Percentiles rank a stretch among this genome's conserved stretches.
phyloP scores from a whole-genome alignment of 768 basidiomycete genomes.

The Leccinum boreale region DNA sequence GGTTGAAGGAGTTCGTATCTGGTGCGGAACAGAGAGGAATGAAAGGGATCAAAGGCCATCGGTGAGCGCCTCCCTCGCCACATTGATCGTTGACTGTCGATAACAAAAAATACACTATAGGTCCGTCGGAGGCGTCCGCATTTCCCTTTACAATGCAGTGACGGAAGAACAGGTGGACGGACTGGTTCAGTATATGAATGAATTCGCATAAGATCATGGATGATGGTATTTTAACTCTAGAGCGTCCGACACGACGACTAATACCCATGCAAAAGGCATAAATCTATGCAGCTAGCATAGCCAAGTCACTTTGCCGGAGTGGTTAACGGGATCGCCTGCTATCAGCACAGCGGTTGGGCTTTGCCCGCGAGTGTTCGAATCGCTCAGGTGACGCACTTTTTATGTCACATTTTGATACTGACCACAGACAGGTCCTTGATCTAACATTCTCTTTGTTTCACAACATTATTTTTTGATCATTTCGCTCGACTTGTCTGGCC shows the following conservation, averaged over 20 bases:
- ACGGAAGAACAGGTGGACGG: slow-evolving; percentile 68
- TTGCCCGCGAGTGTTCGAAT: slow-evolving; percentile 63
- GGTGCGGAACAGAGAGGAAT: slow-evolving; percentile 80
- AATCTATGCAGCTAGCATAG: accelerated
- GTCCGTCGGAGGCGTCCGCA: slow-evolving; percentile 69
- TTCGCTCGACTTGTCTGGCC: neutral
- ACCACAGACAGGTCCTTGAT: neutral
- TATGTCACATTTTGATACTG: neutral
- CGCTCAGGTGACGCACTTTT: slow-evolving; percentile 54
- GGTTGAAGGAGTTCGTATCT: slow-evolving; percentile 69
- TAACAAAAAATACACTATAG: slow-evolving; percentile 27
- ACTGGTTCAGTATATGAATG: slow-evolving; percentile 56
- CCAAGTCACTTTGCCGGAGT: slow-evolving; percentile 87
- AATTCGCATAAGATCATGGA: slow-evolving; percentile 38
- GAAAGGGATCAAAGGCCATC: slow-evolving; percentile 89
- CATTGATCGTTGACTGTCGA: neutral
- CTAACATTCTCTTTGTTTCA: neutral
- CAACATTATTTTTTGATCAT: neutral
- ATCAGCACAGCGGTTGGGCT: slow-evolving; percentile 53
- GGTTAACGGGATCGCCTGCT: slow-evolving; percentile 88
- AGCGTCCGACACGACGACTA: neutral
- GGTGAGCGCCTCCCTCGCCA: slow-evolving; percentile 47
- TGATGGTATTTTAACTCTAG: slow-evolving; percentile 6
- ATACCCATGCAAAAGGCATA: neutral
- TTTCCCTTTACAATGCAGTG: slow-evolving; percentile 88